Conservation (phyloP, 805 yeast genomes). For the Sugiyamaella floridensis region DNA sequence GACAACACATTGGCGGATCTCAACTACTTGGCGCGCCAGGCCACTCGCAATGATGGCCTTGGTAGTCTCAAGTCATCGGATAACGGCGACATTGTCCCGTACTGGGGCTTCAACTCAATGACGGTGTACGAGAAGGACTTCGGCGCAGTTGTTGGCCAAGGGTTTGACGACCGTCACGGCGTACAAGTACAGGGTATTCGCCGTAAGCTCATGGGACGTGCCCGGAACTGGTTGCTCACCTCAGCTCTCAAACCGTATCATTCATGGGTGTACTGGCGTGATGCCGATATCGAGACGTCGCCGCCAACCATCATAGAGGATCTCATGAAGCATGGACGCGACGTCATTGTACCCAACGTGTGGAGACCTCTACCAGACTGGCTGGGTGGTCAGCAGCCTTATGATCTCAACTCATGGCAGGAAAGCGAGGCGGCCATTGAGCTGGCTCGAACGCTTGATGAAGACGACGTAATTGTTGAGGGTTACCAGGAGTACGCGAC, state of each 20-base stretch:
- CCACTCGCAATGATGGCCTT: not conserved
- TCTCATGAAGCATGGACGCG: conserved; percentile 83
- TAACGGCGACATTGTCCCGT: conserved; percentile 22
- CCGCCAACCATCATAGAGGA: conserved; percentile 84
- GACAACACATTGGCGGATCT: conserved; percentile 74
- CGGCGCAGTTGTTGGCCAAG: conserved; percentile 89
- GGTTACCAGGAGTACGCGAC: conserved; percentile 98
- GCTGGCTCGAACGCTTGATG: conserved; percentile 49
- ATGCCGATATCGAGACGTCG: conserved; percentile 90
- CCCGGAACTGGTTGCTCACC: conserved; percentile 87
- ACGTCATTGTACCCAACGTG: conserved; percentile 92
- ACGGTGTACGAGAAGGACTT: conserved; percentile 86
- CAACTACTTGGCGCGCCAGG: conserved; percentile 41
- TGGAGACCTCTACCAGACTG: conserved; percentile 96
- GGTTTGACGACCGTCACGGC: conserved; percentile 89
- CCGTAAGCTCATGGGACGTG: conserved; percentile 90
- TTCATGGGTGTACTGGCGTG: conserved; percentile 96
- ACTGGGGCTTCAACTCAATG: conserved; percentile 64
- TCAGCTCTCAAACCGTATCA: conserved; percentile 88
- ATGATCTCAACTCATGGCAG: conserved; percentile 93
- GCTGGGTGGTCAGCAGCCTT: conserved; percentile 85
- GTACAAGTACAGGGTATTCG: conserved; percentile 95
- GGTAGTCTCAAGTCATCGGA: conserved; percentile 37
- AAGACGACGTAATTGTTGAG: conserved; percentile 93
- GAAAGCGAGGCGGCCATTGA: conserved; percentile 67